Evolutionary conservation across 352 stramenopile species (phyloP), one percentile per base, ranked within the genome.

Genomic region (Phytophthora ohioensis): DNA sequence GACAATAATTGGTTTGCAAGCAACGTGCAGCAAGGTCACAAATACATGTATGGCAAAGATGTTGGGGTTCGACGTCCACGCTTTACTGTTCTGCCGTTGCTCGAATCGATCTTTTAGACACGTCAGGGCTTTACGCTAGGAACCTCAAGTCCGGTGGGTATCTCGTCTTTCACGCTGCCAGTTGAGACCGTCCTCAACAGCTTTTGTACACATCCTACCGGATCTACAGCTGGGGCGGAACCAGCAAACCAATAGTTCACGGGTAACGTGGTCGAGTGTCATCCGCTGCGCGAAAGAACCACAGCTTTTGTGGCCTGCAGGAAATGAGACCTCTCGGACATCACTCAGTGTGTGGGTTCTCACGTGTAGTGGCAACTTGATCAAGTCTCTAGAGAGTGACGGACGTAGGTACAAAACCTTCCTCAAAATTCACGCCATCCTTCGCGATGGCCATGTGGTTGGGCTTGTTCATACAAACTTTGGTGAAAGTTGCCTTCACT

Each of bases 391-490:
- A 56, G 43, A 64, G 45, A 55, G 43, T 17, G 57, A 42, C 30
- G 34, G 35, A 42, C 43, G 45, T 67, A 59, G 59, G 59, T 69
- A 69, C 52, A 63, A 54, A 62, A 56, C 32, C 32, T 38, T 17
- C 38, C 34, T 36, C n/a, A 68, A 66, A 61, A 60, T 67, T 71
- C 64, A 67, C 39, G 56, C 15, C 49, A 71, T 65, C 56, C 13
- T 71, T 71, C 64, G 39, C 27, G 3, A 17, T 13, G 48, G 32
- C 55, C 64, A 71, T 51, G 27, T 63, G 34, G 17, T 57, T 6
- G 13, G 34, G n/a, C 13, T 34, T 45, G 31, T 46, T 46, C 38
- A 27, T 52, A 35, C 36, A 55, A 55, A 39, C 48, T n/a, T 41
- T 10, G 13, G 32, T n/a, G 35, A 34, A 54, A 39, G 47, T 15